These are phyloP conservation scores for Betula pendula DNA, from an alignment of 306 rosid species.

Conservation along the genomic window DNA sequence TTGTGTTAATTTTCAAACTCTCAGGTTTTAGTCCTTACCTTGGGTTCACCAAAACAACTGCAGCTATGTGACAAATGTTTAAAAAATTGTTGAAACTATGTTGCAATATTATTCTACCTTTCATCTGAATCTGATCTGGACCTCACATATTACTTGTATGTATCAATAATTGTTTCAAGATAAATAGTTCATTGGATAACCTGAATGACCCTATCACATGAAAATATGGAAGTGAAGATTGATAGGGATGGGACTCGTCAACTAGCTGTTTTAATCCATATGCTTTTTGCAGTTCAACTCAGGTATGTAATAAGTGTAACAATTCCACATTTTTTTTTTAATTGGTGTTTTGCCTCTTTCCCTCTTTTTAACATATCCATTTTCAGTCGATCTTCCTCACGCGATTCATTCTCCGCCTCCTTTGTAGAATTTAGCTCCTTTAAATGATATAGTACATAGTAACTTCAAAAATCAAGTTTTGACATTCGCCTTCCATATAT, in stretches of 20 bases:
- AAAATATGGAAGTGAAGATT: slow-evolving; percentile 30
- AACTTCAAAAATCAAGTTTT: neutral
- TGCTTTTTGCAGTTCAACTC: slow-evolving; percentile 22
- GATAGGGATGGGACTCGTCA: neutral
- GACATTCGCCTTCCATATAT: neutral
- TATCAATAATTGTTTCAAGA: neutral
- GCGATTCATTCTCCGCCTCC: neutral
- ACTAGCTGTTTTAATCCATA: slow-evolving; percentile 11
- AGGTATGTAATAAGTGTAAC: slow-evolving; percentile 25
- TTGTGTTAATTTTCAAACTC: neutral
- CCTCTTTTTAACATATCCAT: neutral
- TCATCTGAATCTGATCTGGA: neutral
- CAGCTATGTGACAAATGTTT: neutral
- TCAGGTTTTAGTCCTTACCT: neutral
- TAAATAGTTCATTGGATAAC: neutral
- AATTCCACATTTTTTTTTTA: neutral
- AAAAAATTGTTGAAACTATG: neutral
- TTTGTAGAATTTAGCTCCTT: neutral
- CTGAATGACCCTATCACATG: slow-evolving; percentile 14
- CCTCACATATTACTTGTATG: neutral
- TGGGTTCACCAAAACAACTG: neutral
- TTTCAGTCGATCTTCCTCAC: neutral
- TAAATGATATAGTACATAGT: neutral
- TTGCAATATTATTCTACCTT: neutral
- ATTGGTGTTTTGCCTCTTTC: neutral